phyloP scores from a whole-genome alignment of 495 filamentous ascomycete genomes.

The Tuber melanosporum region DNA sequence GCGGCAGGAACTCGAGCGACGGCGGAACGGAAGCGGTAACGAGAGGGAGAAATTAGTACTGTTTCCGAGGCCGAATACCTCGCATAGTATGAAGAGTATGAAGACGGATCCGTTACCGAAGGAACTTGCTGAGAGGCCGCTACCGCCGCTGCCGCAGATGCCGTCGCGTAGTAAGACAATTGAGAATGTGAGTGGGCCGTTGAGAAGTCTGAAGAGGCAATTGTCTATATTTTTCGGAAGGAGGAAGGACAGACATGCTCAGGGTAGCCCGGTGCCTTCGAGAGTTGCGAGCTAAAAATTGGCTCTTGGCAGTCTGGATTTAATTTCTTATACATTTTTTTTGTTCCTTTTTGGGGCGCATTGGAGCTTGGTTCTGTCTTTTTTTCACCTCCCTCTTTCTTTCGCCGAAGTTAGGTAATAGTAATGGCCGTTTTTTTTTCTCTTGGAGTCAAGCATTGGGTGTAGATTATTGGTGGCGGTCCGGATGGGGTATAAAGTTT shows the following conservation, averaged over 20 bases:
- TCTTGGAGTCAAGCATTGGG: not conserved
- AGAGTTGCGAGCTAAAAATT: not conserved
- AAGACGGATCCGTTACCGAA: conserved; percentile 14
- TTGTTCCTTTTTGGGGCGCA: not conserved
- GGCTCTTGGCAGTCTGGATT: not conserved
- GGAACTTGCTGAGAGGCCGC: conserved; percentile 18
- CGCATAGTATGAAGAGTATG: conserved; percentile 15
- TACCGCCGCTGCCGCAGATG: conserved; percentile 29
- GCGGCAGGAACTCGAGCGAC: not conserved
- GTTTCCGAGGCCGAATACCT: conserved; percentile 23
- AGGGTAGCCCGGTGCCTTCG: not conserved
- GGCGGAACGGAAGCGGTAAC: conserved; percentile 10
- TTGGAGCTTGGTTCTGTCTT: not conserved
- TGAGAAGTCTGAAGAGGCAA: conserved; percentile 22
- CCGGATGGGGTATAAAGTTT: not conserved
- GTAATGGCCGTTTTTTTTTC: not conserved
- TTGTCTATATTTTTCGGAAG: conserved; percentile 26
- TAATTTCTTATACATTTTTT: not conserved
- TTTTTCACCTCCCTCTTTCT: not conserved
- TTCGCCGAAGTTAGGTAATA: not conserved
- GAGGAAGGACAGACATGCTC: conserved; percentile 20
- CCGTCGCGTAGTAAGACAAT: conserved; percentile 26
- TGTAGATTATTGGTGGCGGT: not conserved
- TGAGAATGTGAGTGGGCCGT: conserved; percentile 6
- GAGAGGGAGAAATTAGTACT: conserved; percentile 18